These are phyloP conservation scores for Corynespora cassiicola DNA, from an alignment of 2,329 filamentous ascomycete genomes.

Conservation along the genomic window DNA sequence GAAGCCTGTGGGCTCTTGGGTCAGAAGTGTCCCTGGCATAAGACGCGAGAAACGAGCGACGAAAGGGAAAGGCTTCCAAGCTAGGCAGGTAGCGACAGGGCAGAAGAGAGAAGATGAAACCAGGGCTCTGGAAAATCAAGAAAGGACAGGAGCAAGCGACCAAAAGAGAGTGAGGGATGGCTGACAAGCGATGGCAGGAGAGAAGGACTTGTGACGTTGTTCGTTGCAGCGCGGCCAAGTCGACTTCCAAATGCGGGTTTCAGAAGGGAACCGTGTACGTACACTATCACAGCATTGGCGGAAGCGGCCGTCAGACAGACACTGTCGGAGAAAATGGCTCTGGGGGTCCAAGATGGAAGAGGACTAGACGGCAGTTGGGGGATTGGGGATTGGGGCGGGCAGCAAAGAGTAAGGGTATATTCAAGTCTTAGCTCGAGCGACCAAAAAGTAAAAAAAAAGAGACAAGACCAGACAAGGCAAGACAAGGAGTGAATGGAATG, in stretches of 20 bases:
- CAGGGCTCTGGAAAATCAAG: slow-evolving; percentile 8
- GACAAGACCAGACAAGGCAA: slow-evolving; percentile 10
- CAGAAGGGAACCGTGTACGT: slow-evolving; percentile 39
- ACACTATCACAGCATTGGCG: slow-evolving; percentile 52
- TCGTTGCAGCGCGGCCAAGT: slow-evolving; percentile 35
- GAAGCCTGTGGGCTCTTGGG: slow-evolving; percentile 27
- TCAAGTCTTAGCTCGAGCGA: slow-evolving; percentile 8
- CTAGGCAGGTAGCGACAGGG: slow-evolving; percentile 20
- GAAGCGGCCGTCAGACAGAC: slow-evolving; percentile 28
- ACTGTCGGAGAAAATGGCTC: slow-evolving; percentile 24
- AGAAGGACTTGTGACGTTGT: slow-evolving; percentile 35
- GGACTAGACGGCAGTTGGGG: too few species aligned
- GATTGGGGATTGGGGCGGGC: slow-evolving; percentile 2
- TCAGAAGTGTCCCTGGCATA: slow-evolving; percentile 38
- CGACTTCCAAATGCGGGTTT: slow-evolving; percentile 41
- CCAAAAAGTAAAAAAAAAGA: slow-evolving; percentile 15
- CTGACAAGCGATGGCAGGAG: slow-evolving; percentile 4
- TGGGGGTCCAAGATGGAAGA: slow-evolving; percentile 6
- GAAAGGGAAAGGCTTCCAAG: slow-evolving; percentile 27
- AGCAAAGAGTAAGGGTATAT: slow-evolving; percentile 20
- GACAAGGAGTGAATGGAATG: slow-evolving; percentile 25
- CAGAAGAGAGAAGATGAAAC: slow-evolving; percentile 12
- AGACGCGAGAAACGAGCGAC: slow-evolving; percentile 23
- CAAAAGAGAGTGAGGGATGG: slow-evolving; percentile 6
- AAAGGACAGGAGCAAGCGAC: slow-evolving; percentile 18